Evolutionary conservation across 2,329 filamentous ascomycete species (phyloP).

Genomic region (Neocatenulostroma microsporum): DNA sequence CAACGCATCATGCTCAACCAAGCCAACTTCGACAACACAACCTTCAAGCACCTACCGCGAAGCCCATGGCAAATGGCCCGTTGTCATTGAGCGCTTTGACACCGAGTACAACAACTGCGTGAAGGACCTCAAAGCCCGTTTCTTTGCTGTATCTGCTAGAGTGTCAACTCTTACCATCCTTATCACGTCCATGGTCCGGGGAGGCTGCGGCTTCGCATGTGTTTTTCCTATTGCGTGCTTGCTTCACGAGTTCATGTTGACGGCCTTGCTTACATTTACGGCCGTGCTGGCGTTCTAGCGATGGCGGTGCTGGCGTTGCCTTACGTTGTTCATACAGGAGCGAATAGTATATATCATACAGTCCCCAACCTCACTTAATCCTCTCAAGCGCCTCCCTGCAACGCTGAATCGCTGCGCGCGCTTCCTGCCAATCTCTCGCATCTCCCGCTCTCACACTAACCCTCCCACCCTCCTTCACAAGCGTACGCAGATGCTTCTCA

Average conservation of each 20-base stretch:
- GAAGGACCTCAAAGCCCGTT: constrained; percentile 86
- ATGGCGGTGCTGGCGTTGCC: no score
- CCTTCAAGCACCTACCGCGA: constrained; percentile 63
- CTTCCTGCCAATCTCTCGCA: constrained; percentile 33
- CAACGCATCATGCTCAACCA: constrained; percentile 84
- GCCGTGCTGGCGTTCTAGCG: no score
- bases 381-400: constrained; percentile 42
- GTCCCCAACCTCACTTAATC: constrained; percentile 6
- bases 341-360: no score
- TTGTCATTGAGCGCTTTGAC: constrained; percentile 82
- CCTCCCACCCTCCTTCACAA: constrained; percentile 41
- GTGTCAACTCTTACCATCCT: constrained; percentile 76
- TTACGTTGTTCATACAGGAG: neutral
- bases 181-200: constrained; percentile 80
- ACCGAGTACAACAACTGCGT: constrained; percentile 50
- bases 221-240: no score
- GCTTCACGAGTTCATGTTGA: neutral
- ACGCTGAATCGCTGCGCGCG: constrained; percentile 38
- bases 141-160: constrained; percentile 77
- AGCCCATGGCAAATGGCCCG: constrained; percentile 80
- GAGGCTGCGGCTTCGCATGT: no score
- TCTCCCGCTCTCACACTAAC: constrained; percentile 29
- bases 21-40: constrained; percentile 74
- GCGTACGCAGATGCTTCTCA: constrained; percentile 42
- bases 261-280: no score